Evolutionary conservation across 2,329 filamentous ascomycete species (phyloP).

Genomic region (Trichophyton equinum): DNA sequence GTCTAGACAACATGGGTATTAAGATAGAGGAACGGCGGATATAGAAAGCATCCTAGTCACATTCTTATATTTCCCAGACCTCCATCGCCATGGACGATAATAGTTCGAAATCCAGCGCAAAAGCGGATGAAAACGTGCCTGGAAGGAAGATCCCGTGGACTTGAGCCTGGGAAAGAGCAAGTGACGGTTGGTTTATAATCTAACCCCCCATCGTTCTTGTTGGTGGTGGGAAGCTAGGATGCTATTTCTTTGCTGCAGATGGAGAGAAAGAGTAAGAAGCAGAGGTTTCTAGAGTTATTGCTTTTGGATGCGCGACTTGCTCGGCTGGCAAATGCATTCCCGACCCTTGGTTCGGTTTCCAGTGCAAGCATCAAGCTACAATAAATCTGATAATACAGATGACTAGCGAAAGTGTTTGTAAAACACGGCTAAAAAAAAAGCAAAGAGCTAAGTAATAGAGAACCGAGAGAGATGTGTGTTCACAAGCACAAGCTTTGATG

Average conservation of each 20-base stretch:
- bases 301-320: not conserved
- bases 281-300: not conserved
- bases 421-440: not conserved
- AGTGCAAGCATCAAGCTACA: not conserved
- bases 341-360: not conserved
- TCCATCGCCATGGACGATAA: not conserved
- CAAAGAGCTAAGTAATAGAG: not conserved
- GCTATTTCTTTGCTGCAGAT: not conserved
- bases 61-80: not conserved
- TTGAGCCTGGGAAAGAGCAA: not conserved
- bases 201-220: not conserved
- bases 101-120: not conserved
- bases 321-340: not conserved
- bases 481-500: slow-evolving; percentile 2
- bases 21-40: not conserved
- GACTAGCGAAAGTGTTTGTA: not conserved
- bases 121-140: not conserved
- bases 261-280: not conserved
- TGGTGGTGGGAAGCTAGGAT: not conserved
- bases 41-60: not conserved
- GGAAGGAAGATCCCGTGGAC: slow-evolving; percentile 1
- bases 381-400: not conserved
- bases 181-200: not conserved
- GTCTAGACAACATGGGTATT: too few relatives aligned
- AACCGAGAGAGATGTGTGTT: not conserved